phyloP scores from a whole-genome alignment of 2,329 filamentous ascomycete genomes.

The Curvularia hawaiiensis region DNA sequence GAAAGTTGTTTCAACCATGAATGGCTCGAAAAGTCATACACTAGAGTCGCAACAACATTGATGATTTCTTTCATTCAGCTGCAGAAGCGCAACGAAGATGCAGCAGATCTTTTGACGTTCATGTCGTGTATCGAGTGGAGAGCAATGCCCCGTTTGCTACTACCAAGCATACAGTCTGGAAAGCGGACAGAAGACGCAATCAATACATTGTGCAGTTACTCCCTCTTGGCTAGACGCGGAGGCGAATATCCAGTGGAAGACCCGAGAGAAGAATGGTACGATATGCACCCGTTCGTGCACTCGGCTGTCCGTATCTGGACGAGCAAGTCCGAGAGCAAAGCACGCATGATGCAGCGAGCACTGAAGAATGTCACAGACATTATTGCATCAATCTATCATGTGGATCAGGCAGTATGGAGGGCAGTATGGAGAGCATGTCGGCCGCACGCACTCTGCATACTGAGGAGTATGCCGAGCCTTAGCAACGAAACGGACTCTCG shows the following conservation, averaged over 20 bases:
- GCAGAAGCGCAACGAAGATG: constrained; percentile 29
- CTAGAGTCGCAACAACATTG: constrained; percentile 37
- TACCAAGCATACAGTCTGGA: constrained; percentile 15
- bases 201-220: constrained; percentile 30
- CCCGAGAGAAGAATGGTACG: constrained; percentile 3
- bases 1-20: too few species aligned
- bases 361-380: too few species aligned
- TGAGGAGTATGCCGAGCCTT: too few species aligned
- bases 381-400: too few species aligned
- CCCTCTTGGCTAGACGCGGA: constrained; percentile 21
- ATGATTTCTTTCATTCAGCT: constrained; percentile 51
- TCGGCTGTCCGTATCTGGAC: constrained; percentile 17
- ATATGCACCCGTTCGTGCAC: constrained; percentile 24
- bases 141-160: constrained; percentile 21
- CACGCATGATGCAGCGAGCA: too few species aligned
- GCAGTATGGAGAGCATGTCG: too few species aligned
- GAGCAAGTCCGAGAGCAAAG: too few species aligned
- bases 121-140: constrained; percentile 23
- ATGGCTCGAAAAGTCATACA: too few species aligned
- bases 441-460: too few species aligned
- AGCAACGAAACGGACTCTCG: too few species aligned
- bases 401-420: too few species aligned
- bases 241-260: constrained; percentile 7
- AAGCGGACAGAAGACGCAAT: constrained; percentile 26
- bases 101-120: constrained; percentile 49